These are phyloP conservation scores for Talaromyces sp. DNA, from an alignment of 2,329 filamentous ascomycete genomes.

Conservation along the genomic window DNA sequence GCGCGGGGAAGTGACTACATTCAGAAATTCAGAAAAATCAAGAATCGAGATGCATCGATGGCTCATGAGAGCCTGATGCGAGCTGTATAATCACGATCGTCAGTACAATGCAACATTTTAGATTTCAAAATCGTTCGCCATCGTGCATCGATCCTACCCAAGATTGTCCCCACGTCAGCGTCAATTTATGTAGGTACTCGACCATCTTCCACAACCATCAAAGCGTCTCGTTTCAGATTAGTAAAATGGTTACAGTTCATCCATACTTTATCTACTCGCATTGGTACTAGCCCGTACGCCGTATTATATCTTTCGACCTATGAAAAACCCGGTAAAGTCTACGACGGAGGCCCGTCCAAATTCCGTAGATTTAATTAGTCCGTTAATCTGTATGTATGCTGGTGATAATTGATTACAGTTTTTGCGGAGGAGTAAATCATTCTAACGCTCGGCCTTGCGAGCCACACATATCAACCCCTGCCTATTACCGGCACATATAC, in stretches of 20 bases:
- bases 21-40: neutral
- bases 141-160: constrained; percentile 4
- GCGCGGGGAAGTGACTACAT: constrained; percentile 5
- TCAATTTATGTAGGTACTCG: neutral
- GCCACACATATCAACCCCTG: constrained; percentile 8
- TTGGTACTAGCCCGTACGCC: neutral
- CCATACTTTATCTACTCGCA: neutral
- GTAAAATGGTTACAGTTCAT: neutral
- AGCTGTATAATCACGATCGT: neutral
- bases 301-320: neutral
- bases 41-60: neutral
- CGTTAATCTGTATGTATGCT: neutral
- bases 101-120: neutral
- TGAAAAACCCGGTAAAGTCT: neutral
- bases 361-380: constrained; percentile 7
- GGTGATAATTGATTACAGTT: neutral
- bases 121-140: neutral
- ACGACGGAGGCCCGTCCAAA: neutral
- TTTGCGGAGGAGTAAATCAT: constrained; percentile 5
- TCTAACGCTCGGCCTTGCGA: neutral
- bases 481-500: neutral
- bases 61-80: neutral
- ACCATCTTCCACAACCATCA: neutral
- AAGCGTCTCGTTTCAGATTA: constrained; percentile 2
- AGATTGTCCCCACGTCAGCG: neutral